Evolutionary conservation across 805 yeast genomes (phyloP).

Genomic region (Ogataea neopini): DNA sequence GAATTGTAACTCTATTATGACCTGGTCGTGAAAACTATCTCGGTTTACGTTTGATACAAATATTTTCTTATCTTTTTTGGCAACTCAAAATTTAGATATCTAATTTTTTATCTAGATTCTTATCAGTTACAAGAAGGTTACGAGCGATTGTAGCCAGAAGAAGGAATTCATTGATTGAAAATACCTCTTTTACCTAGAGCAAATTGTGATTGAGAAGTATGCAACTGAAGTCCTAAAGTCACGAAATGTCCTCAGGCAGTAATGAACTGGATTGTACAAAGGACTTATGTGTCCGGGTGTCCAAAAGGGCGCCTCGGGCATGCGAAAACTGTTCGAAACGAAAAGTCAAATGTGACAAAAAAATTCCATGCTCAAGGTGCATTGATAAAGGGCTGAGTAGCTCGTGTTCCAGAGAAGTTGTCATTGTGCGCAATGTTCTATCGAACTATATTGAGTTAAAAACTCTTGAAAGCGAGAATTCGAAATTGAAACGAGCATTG

Average conservation of each 20-base stretch:
- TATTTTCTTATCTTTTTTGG: too few relatives aligned
- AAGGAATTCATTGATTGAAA: too few relatives aligned
- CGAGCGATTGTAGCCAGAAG: too few relatives aligned
- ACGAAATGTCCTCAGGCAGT: not conserved
- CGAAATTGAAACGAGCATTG: not conserved
- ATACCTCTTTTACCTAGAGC: too few relatives aligned
- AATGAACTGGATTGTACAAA: not conserved
- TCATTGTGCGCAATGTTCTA: constrained; percentile 1
- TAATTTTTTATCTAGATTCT: too few relatives aligned
- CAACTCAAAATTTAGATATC: too few relatives aligned
- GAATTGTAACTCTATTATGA: not conserved
- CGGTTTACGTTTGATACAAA: too few relatives aligned
- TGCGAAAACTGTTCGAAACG: constrained; percentile 4
- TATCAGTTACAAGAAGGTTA: too few relatives aligned
- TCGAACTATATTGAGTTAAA: not conserved
- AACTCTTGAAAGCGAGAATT: constrained; percentile 1
- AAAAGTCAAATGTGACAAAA: constrained; percentile 7
- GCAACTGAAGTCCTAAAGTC: not conserved
- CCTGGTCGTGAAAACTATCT: too few relatives aligned
- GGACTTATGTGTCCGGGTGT: not conserved
- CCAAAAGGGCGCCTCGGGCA: constrained; percentile 2
- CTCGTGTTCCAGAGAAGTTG: constrained; percentile 3
- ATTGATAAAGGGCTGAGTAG: not conserved
- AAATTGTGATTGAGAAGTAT: too few relatives aligned
- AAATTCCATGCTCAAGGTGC: constrained; percentile 6